These are phyloP conservation scores for Pythium graminicola DNA, from an alignment of 352 stramenopile genomes.

Conservation along the genomic window DNA sequence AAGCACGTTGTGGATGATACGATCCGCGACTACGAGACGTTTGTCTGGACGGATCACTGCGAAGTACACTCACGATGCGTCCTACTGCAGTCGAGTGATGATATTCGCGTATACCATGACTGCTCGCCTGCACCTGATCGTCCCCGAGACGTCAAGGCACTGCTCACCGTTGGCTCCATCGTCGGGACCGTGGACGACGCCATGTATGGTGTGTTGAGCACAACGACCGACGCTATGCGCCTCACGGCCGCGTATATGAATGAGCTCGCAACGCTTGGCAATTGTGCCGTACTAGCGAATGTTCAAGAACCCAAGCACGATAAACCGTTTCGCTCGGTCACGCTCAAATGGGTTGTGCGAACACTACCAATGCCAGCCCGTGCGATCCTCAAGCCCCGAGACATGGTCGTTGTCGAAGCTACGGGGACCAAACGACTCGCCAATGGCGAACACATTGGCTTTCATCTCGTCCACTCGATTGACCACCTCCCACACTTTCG, in stretches of 20 bases:
- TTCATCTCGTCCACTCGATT: slow-evolving; percentile 53
- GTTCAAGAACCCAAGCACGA: slow-evolving; percentile 35
- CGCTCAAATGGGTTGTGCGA: slow-evolving; percentile 23
- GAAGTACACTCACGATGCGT: slow-evolving; percentile 11
- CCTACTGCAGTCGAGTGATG: slow-evolving; percentile 15
- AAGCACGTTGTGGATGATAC: slow-evolving; percentile 13
- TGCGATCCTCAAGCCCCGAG: slow-evolving; percentile 37
- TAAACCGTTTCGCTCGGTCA: slow-evolving; percentile 39
- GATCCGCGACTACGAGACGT: slow-evolving; percentile 13
- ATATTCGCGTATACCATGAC: slow-evolving; percentile 23
- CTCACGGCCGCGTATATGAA: slow-evolving; percentile 26
- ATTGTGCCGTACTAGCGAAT: slow-evolving; percentile 39
- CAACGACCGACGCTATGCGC: slow-evolving; percentile 21
- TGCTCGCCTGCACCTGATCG: not conserved
- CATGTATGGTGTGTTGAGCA: slow-evolving; percentile 19
- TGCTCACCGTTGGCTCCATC: slow-evolving; percentile 20
- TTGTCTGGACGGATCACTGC: slow-evolving; percentile 7
- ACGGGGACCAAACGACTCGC: slow-evolving; percentile 31
- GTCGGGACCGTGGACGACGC: slow-evolving; percentile 21
- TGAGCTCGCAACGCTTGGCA: slow-evolving; percentile 26
- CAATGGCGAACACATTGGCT: slow-evolving; percentile 43
- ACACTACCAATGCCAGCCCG: slow-evolving; percentile 21
- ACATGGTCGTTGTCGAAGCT: slow-evolving; percentile 51
- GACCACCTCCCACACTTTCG: slow-evolving; percentile 10
- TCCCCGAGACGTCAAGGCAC: slow-evolving; percentile 4